phyloP scores from a whole-genome alignment of 1,284 basidiomycete genomes.

The Puccinia hordei region DNA sequence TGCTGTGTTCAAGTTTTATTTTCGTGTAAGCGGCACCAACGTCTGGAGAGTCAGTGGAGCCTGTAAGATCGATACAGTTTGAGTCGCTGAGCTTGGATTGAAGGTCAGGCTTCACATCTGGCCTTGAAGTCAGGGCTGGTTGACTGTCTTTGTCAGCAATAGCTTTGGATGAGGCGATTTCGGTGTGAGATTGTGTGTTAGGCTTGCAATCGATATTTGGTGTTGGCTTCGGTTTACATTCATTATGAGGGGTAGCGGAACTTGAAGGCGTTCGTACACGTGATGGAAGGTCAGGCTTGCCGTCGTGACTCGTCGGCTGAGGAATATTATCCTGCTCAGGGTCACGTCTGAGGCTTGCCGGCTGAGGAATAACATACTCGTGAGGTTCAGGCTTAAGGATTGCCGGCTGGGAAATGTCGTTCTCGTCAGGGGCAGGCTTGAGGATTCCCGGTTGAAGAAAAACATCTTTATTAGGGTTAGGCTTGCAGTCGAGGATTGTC shows the following conservation, averaged over 20 bases:
- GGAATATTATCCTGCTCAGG: not conserved
- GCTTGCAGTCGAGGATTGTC: too few relatives aligned
- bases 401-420: too few relatives aligned
- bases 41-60: not conserved
- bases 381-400: not conserved
- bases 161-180: not conserved
- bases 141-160: not conserved
- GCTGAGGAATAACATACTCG: not conserved
- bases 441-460: too few relatives aligned
- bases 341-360: not conserved
- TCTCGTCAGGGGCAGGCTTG: too few relatives aligned
- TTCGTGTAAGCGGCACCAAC: not conserved
- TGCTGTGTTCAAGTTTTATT: conserved; percentile 1
- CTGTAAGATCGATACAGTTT: conserved; percentile 19
- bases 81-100: not conserved
- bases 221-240: not conserved
- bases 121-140: not conserved
- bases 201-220: not conserved
- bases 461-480: too few relatives aligned
- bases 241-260: not conserved
- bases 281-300: not conserved
- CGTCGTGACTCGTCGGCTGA: not conserved
- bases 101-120: not conserved
- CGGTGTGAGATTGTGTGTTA: not conserved
- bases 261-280: not conserved